A percentile compares a stretch with the other conserved stretches of the same genome.
These are phyloP conservation scores for Penicillium sp. DNA, from an alignment of 2,329 filamentous ascomycete species.

Conservation along the genomic window DNA sequence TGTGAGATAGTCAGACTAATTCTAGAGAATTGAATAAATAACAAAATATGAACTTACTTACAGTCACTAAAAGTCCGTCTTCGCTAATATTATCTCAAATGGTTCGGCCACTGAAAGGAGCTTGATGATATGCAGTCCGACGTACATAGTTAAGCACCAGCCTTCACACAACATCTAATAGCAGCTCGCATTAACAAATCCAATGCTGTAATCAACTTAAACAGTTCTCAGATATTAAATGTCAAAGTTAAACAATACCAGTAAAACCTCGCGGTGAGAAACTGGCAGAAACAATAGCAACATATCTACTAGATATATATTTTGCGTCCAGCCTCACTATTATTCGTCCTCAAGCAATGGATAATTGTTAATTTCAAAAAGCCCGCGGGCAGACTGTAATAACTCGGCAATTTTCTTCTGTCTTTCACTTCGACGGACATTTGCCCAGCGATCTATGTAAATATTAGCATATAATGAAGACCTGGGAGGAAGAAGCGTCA, in stretches of 20 bases:
- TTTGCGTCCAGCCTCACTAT: no score
- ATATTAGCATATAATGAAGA: no score
- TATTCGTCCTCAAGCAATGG: no score
- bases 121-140: neutral
- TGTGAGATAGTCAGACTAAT: neutral
- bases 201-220: neutral
- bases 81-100: neutral
- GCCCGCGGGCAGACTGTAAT: no score
- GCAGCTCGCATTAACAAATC: neutral
- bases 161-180: neutral
- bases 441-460: no score
- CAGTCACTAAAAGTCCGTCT: neutral
- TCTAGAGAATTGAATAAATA: neutral
- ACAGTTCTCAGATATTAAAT: neutral
- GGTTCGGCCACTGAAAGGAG: neutral
- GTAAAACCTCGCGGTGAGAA: neutral
- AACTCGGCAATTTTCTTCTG: no score
- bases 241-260: neutral
- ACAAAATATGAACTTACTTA: neutral
- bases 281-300: neutral
- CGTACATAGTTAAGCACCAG: neutral
- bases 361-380: no score
- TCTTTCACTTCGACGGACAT: no score
- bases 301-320: neutral
- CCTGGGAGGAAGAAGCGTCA: no score